Evolutionary conservation across 2,329 filamentous ascomycete species (phyloP).

Genomic region (Phialocephala subalpina): DNA sequence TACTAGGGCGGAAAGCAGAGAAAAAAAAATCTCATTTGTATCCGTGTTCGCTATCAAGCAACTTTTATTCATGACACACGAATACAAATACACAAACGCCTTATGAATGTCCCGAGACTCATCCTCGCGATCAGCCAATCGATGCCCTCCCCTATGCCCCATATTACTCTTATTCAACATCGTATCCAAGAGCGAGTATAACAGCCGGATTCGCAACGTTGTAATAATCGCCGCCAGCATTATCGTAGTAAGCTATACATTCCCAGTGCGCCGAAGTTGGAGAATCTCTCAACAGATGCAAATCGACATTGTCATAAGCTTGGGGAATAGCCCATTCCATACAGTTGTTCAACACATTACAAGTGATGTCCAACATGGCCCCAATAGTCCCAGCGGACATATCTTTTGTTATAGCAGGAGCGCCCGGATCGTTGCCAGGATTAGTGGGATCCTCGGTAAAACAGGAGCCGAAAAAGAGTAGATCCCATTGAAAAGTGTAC

Average conservation of each 20-base stretch:
- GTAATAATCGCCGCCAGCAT: neutral
- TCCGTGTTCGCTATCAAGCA: too few species aligned
- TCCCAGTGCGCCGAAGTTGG: neutral
- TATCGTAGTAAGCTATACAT: neutral
- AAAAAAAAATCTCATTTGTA: too few species aligned
- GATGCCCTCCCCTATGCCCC: too few species aligned
- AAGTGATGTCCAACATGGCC: neutral
- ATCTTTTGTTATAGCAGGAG: neutral
- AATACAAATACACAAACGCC: too few species aligned
- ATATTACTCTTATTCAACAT: neutral
- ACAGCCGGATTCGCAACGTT: neutral
- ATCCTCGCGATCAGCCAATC: too few species aligned
- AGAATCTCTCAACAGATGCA: neutral
- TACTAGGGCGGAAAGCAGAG: too few species aligned
- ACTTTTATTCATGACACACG: too few species aligned
- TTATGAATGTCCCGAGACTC: too few species aligned
- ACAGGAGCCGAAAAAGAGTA: too few species aligned
- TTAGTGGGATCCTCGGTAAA: too few species aligned
- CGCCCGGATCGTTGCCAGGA: too few species aligned
- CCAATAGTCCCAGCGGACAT: neutral
- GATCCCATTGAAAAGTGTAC: too few species aligned
- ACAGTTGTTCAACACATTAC: neutral
- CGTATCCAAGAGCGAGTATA: neutral
- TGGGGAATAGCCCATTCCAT: neutral
- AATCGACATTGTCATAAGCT: neutral